These are phyloP conservation scores for Claviceps sp. DNA, from an alignment of 2,329 filamentous ascomycete genomes.

Conservation along the genomic window DNA sequence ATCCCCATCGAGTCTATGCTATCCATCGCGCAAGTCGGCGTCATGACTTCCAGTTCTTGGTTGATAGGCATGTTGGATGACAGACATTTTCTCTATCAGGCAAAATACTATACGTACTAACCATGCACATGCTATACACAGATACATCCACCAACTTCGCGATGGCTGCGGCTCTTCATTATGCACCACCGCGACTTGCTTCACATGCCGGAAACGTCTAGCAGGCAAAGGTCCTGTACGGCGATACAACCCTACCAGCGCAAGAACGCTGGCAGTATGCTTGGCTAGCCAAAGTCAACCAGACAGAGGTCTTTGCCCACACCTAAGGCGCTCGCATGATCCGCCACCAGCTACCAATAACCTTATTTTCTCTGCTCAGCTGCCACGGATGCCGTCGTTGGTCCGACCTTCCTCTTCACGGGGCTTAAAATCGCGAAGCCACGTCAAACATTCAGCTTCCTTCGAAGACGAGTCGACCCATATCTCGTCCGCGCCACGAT, in stretches of 20 bases:
- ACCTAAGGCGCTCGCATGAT: conserved; percentile 28
- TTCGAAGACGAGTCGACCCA: not conserved
- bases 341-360: conserved; percentile 32
- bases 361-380: conserved; percentile 28
- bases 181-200: conserved; percentile 67
- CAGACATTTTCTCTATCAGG: not conserved
- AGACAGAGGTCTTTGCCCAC: conserved; percentile 52
- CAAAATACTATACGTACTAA: not conserved
- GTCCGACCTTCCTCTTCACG: conserved; percentile 1
- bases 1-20: conserved; percentile 46
- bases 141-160: conserved; percentile 70
- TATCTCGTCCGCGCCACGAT: not conserved
- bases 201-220: conserved; percentile 59
- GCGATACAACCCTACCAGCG: conserved; percentile 68
- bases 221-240: conserved; percentile 56
- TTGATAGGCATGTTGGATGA: conserved; percentile 43
- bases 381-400: conserved; percentile 6
- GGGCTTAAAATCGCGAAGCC: not conserved
- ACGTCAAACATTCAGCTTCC: not conserved
- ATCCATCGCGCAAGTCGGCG: conserved; percentile 47
- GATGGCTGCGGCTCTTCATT: conserved; percentile 58
- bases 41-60: conserved; percentile 50
- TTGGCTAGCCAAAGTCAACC: conserved; percentile 71
- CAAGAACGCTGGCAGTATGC: conserved; percentile 66
- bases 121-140: conserved; percentile 18